Conservation (phyloP, 805 yeast genomes). For the Saccharomycopsis vini region DNA sequence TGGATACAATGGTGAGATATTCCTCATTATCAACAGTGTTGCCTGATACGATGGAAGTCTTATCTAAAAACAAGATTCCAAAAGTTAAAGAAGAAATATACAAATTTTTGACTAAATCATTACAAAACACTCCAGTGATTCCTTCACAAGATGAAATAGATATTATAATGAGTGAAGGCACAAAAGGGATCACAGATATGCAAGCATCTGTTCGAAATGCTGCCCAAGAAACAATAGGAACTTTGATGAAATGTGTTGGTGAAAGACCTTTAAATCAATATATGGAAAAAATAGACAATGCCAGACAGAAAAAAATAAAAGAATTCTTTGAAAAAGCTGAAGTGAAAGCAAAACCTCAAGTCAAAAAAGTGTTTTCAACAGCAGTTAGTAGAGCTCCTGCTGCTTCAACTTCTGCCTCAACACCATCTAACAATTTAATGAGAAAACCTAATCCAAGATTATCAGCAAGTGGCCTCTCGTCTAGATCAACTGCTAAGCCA, state of each 20-base stretch:
- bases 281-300: conserved; percentile 67
- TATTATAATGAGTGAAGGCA: conserved; percentile 42
- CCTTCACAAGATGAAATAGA: conserved; percentile 52
- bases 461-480: conserved; percentile 3
- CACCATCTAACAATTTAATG: not conserved
- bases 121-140: conserved; percentile 37
- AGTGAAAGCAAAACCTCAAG: conserved; percentile 39
- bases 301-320: conserved; percentile 59
- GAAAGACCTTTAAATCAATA: conserved; percentile 52
- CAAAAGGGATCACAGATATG: conserved; percentile 69
- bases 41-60: conserved; percentile 34
- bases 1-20: conserved; percentile 52
- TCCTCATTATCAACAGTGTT: conserved; percentile 45
- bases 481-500: not conserved
- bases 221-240: conserved; percentile 72
- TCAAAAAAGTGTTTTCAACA: conserved; percentile 1
- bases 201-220: conserved; percentile 76
- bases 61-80: conserved; percentile 62
- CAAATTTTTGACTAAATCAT: conserved; percentile 53
- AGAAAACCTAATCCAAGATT: conserved; percentile 10
- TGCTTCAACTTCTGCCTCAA: conserved; percentile 4
- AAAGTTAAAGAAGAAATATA: conserved; percentile 68
- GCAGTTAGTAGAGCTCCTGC: conserved; percentile 16
- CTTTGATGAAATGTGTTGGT: conserved; percentile 75
- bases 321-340: conserved; percentile 47